These are phyloP conservation scores for Calophaca sinica DNA, from an alignment of 306 rosid genomes.

Conservation along the genomic window DNA sequence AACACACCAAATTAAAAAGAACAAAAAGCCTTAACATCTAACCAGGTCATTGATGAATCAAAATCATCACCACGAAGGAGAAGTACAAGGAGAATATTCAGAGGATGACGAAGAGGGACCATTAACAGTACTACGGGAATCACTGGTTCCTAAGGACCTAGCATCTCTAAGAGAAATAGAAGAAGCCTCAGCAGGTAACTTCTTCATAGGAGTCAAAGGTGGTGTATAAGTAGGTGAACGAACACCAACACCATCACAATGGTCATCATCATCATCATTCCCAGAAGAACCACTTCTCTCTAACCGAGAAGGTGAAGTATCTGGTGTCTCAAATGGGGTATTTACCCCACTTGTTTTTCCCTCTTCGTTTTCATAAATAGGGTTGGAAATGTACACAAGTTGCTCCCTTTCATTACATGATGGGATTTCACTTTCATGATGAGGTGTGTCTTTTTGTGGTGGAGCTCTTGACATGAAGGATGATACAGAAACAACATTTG, in stretches of 20 bases:
- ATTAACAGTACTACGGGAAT: constrained; percentile 66
- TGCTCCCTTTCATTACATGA: constrained; percentile 49
- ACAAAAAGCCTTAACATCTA: not conserved
- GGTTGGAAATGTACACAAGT: constrained; percentile 89
- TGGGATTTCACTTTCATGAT: constrained; percentile 5
- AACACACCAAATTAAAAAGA: not conserved
- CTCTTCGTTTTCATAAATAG: constrained; percentile 72
- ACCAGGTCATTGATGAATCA: constrained; percentile 43
- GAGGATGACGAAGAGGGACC: constrained; percentile 78
- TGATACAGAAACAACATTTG: constrained; percentile 47
- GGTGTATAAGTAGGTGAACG: constrained; percentile 57
- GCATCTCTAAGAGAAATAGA: constrained; percentile 78
- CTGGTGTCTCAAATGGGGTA: constrained; percentile 89
- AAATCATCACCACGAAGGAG: constrained; percentile 86
- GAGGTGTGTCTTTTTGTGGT: constrained; percentile 34
- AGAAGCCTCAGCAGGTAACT: constrained; percentile 75
- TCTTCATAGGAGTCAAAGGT: constrained; percentile 85
- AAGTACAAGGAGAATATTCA: constrained; percentile 74
- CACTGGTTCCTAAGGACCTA: constrained; percentile 67
- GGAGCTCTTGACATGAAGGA: constrained; percentile 48
- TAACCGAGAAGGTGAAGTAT: constrained; percentile 77
- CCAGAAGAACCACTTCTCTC: constrained; percentile 60
- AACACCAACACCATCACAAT: not conserved
- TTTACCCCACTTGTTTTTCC: constrained; percentile 42
- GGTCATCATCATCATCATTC: constrained; percentile 55